A percentile compares a stretch with the other conserved stretches of the same genome.
Evolutionary conservation across 805 yeast species (phyloP).

Genomic region (Blastobotrys parvus): DNA sequence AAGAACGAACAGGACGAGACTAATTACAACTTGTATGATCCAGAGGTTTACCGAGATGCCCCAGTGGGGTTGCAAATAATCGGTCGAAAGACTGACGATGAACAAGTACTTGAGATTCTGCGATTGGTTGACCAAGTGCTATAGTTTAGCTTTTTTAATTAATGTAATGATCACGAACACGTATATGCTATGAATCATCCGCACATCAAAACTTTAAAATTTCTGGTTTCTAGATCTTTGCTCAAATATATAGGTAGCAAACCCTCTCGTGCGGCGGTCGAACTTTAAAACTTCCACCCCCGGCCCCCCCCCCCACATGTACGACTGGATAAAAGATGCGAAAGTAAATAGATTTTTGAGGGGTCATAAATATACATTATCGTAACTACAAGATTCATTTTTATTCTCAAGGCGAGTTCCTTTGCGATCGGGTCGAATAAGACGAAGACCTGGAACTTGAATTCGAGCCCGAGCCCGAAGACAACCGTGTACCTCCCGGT

Average conservation of each 20-base stretch:
- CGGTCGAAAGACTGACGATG: constrained; percentile 49
- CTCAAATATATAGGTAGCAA: too few species aligned
- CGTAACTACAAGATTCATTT: too few species aligned
- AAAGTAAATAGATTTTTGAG: too few species aligned
- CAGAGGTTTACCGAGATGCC: constrained; percentile 39
- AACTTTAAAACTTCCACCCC: too few species aligned
- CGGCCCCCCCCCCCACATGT: too few species aligned
- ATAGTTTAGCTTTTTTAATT: background rate
- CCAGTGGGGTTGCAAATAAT: constrained; percentile 50
- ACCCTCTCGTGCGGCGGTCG: too few species aligned
- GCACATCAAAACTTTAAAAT: too few species aligned
- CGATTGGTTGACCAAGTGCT: background rate
- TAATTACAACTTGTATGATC: constrained; percentile 33
- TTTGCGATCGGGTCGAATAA: background rate
- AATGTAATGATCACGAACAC: background rate
- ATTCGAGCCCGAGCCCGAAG: background rate
- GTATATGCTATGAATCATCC: background rate
- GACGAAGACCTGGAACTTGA: background rate
- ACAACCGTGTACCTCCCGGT: background rate
- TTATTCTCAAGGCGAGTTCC: background rate
- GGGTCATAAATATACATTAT: too few species aligned
- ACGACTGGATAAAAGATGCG: too few species aligned
- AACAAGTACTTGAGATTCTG: constrained; percentile 36
- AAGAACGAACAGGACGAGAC: constrained; percentile 24
- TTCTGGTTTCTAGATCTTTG: too few species aligned